Base-by-base conservation (phyloP, 345 rosid species). In the Melaleuca alternifolia region DNA sequence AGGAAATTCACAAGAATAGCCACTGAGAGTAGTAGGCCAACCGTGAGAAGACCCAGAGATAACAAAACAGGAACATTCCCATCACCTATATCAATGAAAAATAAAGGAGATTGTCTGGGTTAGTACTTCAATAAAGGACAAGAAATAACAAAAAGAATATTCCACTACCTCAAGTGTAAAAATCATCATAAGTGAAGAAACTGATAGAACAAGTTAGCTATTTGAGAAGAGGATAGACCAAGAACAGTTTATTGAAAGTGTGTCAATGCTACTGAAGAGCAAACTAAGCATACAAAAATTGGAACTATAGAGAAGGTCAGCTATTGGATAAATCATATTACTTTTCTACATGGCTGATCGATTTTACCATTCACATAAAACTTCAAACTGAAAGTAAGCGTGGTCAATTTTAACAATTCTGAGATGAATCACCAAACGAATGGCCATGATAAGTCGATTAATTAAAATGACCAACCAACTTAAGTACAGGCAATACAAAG, bases 21-120 rank as follows among this genome's bases (percentile, higher is more conserved):
- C 77, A 54, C 94, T 86, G 84, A 71, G 79, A 71, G 46, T 71
- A 71, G 79, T 71, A 71, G 79, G 79, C 16, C 79, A 71, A 96
- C 98, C 90, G 98, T 97, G 87, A 97, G 88, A 85, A 93, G 90
- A 84, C 99, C 98, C 84, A 97, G 97, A 41, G 94, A 92, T 56
- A 97, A 88, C 89, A 89, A 90, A 76, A 95, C n/a, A 90, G 99
- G 99, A 89, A 95, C 94, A 52, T 59, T 91, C 88, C 98, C 98
- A 93, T 97, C 98, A 88, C 99, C 98, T 96, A 88, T 88, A 89
- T 82, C 89, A 88, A 84, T 88, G 82, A 82, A 87, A 89, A 85
- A 61, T 50, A 88, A 85, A 71, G 85, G 53, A 71, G 9, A 33
- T 65, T 33, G 5, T 65, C 23, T 33, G 79, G 79, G 21, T 33